These are phyloP conservation scores for Suillus fuscotomentosus DNA, from an alignment of 768 basidiomycete species.

Conservation along the genomic window DNA sequence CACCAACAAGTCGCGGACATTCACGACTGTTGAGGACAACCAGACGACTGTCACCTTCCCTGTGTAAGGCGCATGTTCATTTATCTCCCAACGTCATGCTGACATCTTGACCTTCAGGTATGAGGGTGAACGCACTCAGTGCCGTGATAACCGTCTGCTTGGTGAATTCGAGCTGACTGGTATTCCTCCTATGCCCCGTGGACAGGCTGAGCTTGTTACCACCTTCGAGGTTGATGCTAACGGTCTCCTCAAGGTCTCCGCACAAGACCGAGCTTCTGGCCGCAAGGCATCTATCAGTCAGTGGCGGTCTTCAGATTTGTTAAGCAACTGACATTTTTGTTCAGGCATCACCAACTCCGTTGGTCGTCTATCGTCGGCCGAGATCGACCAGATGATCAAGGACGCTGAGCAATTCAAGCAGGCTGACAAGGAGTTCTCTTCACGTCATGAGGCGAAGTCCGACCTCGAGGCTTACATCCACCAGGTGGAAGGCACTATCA, in stretches of 20 bases:
- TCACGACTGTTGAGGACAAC: slow-evolving; percentile 99
- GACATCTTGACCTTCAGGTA: slow-evolving; percentile 48
- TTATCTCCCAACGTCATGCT: not conserved
- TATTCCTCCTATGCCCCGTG: slow-evolving; percentile 98
- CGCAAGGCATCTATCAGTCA: slow-evolving; percentile 97
- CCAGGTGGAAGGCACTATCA: slow-evolving; percentile 95
- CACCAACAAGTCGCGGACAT: slow-evolving; percentile 97
- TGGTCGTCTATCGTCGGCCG: slow-evolving; percentile 93
- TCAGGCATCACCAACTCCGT: slow-evolving; percentile 97
- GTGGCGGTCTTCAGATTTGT: slow-evolving; percentile 26
- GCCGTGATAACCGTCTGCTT: slow-evolving; percentile 98
- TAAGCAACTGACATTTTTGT: slow-evolving; percentile 12
- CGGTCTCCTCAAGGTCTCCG: slow-evolving; percentile 98
- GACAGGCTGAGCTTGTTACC: slow-evolving; percentile 98
- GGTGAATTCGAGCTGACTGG: slow-evolving; percentile 99
- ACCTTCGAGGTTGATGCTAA: slow-evolving; percentile 99
- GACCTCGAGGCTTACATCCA: slow-evolving; percentile 98
- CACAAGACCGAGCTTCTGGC: slow-evolving; percentile 96
- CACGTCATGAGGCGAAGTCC: slow-evolving; percentile 96
- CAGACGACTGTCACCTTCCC: slow-evolving; percentile 99
- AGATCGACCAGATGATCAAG: slow-evolving; percentile 99
- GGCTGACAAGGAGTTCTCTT: slow-evolving; percentile 97
- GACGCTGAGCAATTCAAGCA: slow-evolving; percentile 97
- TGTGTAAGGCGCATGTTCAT: slow-evolving; percentile 53
- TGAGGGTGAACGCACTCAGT: slow-evolving; percentile 99